Percentiles rank a stretch among this genome's conserved stretches.
These are phyloP conservation scores for Heritiera littoralis DNA, from an alignment of 345 rosid genomes.

Conservation along the genomic window DNA sequence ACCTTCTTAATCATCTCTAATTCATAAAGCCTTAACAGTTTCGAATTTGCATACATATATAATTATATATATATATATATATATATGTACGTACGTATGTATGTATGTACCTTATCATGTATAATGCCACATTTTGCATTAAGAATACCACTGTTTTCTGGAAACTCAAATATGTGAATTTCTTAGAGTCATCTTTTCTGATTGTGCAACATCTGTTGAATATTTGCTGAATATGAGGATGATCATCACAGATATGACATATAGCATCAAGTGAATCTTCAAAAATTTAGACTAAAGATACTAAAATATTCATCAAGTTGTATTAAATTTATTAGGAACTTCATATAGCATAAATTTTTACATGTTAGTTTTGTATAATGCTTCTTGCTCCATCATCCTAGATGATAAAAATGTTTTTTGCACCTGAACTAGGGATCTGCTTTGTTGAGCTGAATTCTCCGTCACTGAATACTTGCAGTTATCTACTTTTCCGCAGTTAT, in stretches of 20 bases:
- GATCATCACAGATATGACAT: background rate
- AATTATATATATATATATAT: too few species aligned
- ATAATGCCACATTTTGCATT: background rate
- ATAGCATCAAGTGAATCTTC: background rate
- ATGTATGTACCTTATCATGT: too few species aligned
- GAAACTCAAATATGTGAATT: background rate
- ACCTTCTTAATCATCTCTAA: background rate
- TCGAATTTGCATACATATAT: background rate
- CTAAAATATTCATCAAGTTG: background rate
- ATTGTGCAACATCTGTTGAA: too few species aligned
- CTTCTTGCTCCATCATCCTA: background rate
- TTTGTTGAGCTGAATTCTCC: background rate
- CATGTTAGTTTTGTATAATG: conserved; percentile 5
- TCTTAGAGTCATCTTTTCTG: too few species aligned
- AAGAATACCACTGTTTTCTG: conserved; percentile 4
- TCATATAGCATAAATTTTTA: background rate
- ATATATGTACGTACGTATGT: too few species aligned
- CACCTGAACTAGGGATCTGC: background rate
- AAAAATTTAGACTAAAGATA: background rate
- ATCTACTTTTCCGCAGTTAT: background rate
- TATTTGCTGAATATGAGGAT: too few species aligned
- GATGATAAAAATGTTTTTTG: background rate
- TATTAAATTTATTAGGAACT: background rate
- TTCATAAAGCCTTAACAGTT: background rate
- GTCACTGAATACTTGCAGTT: conserved; percentile 9